Conservation (phyloP, 2,329 filamentous ascomycete genomes). For the Hypoxylon sp. region DNA sequence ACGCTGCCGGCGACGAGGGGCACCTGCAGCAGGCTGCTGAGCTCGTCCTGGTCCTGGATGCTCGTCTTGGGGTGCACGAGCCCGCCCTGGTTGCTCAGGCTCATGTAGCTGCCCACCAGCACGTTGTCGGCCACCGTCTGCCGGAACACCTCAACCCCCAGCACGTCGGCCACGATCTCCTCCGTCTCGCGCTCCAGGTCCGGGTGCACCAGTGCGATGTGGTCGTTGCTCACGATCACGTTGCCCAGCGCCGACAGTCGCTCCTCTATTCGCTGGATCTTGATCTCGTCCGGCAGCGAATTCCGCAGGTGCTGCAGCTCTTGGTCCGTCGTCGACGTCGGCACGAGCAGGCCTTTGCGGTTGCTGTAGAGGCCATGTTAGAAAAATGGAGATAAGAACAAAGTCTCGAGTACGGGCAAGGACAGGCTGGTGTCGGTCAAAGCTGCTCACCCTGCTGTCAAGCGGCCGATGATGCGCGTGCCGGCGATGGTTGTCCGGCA, state of each 20-base stretch:
- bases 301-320: constrained; percentile 97
- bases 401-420: constrained; percentile 1
- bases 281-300: constrained; percentile 87
- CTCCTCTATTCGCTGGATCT: constrained; percentile 98
- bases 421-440: not conserved
- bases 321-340: constrained; percentile 95
- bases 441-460: constrained; percentile 82
- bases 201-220: constrained; percentile 94
- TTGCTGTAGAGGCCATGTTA: constrained; percentile 64
- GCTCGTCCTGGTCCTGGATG: constrained; percentile 97
- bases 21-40: constrained; percentile 91
- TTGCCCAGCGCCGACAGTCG: constrained; percentile 94
- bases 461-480: constrained; percentile 91
- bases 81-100: constrained; percentile 92
- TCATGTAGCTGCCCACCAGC: constrained; percentile 95
- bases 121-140: constrained; percentile 98
- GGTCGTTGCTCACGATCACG: constrained; percentile 95
- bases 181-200: constrained; percentile 98
- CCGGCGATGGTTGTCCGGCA: constrained; percentile 96
- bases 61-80: constrained; percentile 97
- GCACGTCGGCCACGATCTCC: constrained; percentile 95
- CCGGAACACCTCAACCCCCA: constrained; percentile 87
- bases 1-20: constrained; percentile 93
- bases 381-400: too few species aligned
- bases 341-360: constrained; percentile 94